Base-by-base conservation (phyloP, 345 rosid genomes). In the Citrus trifoliata region DNA sequence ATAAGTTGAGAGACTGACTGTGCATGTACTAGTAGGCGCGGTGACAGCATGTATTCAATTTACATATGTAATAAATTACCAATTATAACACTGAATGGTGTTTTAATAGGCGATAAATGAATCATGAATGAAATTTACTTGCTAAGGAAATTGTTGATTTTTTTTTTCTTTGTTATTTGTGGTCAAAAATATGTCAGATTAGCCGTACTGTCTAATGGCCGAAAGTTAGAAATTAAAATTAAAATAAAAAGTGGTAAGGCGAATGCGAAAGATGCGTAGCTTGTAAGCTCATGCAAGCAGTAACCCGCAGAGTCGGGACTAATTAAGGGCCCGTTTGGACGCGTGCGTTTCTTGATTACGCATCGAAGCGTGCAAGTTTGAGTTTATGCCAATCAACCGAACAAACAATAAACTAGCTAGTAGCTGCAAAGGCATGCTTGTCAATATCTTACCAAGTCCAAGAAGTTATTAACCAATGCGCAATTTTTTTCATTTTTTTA, bases 311-410 rank as follows among this genome's bases (percentile, higher is more conserved):
- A 25, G 30, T 33, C 18, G 12, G 28, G 67, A 16, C 48, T 62
- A n/a, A n/a, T n/a, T n/a, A 18, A 24, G 81, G 80, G 64, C 65
- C 80, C 79, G 37, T 35, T 37, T 32, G 73, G 78, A 73, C 24
- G 82, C 85, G 74, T 84, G 84, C 16, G 22, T 12, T n/a, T 35
- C 37, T 58, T 19, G 3, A 32, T 82, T 86, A 82, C 89, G 86
- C 88, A 51, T 82, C 66, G 61, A 81, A 61, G 81, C 88, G 91
- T 90, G 85, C 89, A 87, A 90, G 85, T 46, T 69, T 83, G 67
- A 56, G 75, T 22, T 59, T 8, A 25, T 40, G 71, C n/a, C 25
- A 46, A 51, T 33, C 60, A 59, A 12, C 37, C 40, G 10, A 51
- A 71, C 40, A 22, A 22, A 5, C 32, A 71, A 46, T 46, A 46